A percentile compares a stretch with the other conserved stretches of the same genome.
phyloP scores from a whole-genome alignment of 1,284 basidiomycete species.

The Sporisorium iseilematis-ciliati region DNA sequence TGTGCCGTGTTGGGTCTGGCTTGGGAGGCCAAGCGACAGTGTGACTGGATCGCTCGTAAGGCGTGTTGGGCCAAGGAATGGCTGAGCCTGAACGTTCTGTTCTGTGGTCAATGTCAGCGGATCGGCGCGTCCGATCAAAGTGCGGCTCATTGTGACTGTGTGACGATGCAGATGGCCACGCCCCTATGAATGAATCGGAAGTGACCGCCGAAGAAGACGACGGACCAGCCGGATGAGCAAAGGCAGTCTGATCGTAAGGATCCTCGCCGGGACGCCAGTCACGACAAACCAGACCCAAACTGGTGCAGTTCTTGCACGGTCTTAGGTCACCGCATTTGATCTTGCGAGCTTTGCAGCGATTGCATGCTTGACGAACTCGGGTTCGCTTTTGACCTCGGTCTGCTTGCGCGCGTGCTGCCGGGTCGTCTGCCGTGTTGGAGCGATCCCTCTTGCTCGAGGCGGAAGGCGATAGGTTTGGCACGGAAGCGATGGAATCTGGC shows the following conservation, averaged over 20 bases:
- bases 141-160: slow-evolving; percentile 15
- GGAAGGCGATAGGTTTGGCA: slow-evolving; percentile 23
- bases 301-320: slow-evolving; percentile 54
- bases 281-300: slow-evolving; percentile 40
- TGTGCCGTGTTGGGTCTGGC: slow-evolving; percentile 40
- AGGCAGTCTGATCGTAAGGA: slow-evolving; percentile 17
- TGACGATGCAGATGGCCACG: slow-evolving; percentile 12
- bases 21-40: slow-evolving; percentile 51
- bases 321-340: slow-evolving; percentile 53
- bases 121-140: slow-evolving; percentile 14
- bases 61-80: slow-evolving; percentile 53
- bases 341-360: slow-evolving; percentile 55
- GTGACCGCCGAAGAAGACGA: slow-evolving; percentile 14
- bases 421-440: slow-evolving; percentile 27
- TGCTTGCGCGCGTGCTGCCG: slow-evolving; percentile 5
- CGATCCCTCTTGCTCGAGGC: slow-evolving; percentile 33
- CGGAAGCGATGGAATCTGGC: slow-evolving; percentile 23
- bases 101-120: slow-evolving; percentile 17
- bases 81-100: slow-evolving; percentile 37
- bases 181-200: slow-evolving; percentile 6
- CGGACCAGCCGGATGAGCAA: slow-evolving; percentile 31
- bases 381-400: slow-evolving; percentile 42
- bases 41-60: slow-evolving; percentile 43
- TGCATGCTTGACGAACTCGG: slow-evolving; percentile 51
- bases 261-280: slow-evolving; percentile 55